Base-by-base conservation (phyloP, 2,329 filamentous ascomycete species). In the Apiospora marii region DNA sequence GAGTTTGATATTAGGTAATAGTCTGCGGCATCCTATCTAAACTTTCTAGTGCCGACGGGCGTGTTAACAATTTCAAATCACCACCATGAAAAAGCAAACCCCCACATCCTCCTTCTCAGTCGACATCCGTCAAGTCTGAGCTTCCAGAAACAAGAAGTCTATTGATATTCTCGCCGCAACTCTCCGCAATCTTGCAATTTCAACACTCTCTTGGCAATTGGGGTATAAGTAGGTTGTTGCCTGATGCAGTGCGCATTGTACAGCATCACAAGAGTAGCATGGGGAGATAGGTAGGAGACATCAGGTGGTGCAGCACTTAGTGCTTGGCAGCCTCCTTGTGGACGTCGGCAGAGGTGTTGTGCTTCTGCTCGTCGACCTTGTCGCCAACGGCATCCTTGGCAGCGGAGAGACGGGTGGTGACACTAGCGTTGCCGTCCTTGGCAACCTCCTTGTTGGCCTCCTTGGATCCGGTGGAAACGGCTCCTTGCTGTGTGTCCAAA, bases 401-500 rank as follows among this genome's bases (percentile, higher is more conserved):
- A n/a, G 86, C 86, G 12, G 82, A 82, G 74, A 83, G 82, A 74
- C 86, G 90, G 80, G 87, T 90, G 79, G 83, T 80, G 72, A 90
- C 7, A 76, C 77, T 75, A 74, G 85, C 86, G 80, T 91, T 83
- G 81, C 77, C 81, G 80, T 90, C 89, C 87, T 92, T 92, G 82
- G 91, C 91, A 76, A 90, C 87, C 76, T 87, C 80, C 89, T 93
- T 92, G 89, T 93, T 92, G 85, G 85, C 85, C 85, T 92, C 90
- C 89, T 93, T 92, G 84, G 86, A 89, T 74, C 88, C 84, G 76
- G 87, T 86, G 74, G 85, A 84, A 75, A 85, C 80, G 74, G 85
- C 85, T 81, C 76, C 76, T 41, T 41, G 37, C 37, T 78, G 37
- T 43, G 24, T 41, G 37, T 41, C 37, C 37, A 41, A 41, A 41